phyloP scores from a whole-genome alignment of 306 rosid species.

The Castanea crenata region DNA sequence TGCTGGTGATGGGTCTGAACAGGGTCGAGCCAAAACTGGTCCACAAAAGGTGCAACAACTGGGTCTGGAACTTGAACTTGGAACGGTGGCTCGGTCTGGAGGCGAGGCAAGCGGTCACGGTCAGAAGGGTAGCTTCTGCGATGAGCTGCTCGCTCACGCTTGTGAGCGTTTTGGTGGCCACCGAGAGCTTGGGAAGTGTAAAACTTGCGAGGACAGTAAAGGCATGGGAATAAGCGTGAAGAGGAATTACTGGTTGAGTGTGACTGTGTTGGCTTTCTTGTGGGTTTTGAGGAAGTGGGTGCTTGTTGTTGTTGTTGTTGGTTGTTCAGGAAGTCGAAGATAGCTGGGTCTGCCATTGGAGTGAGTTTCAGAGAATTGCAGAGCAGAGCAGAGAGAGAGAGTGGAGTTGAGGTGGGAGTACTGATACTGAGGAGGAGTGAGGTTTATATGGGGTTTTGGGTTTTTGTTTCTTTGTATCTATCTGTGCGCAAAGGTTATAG shows the following conservation, averaged over 20 bases:
- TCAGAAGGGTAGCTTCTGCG: conserved; percentile 21
- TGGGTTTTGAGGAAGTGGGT: conserved; percentile 14
- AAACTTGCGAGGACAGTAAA: conserved; percentile 67
- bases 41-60: conserved; percentile 15
- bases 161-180: conserved; percentile 96
- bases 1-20: conserved; percentile 2
- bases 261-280: conserved; percentile 1
- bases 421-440: neutral
- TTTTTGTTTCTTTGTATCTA: neutral
- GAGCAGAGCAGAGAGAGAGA: neutral
- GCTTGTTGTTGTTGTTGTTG: conserved; percentile 13
- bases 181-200: conserved; percentile 90
- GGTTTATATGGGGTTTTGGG: conserved; percentile 15
- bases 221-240: conserved; percentile 48
- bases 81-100: neutral
- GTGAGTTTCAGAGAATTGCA: neutral
- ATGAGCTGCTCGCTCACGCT: conserved; percentile 71
- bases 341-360: conserved; percentile 48
- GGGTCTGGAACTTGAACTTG: neutral
- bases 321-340: conserved; percentile 38
- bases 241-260: neutral
- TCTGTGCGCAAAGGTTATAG: neutral
- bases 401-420: neutral
- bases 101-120: neutral
- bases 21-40: conserved; percentile 27